phyloP scores from a whole-genome alignment of 345 rosid genomes.

The Populus deltoides region DNA sequence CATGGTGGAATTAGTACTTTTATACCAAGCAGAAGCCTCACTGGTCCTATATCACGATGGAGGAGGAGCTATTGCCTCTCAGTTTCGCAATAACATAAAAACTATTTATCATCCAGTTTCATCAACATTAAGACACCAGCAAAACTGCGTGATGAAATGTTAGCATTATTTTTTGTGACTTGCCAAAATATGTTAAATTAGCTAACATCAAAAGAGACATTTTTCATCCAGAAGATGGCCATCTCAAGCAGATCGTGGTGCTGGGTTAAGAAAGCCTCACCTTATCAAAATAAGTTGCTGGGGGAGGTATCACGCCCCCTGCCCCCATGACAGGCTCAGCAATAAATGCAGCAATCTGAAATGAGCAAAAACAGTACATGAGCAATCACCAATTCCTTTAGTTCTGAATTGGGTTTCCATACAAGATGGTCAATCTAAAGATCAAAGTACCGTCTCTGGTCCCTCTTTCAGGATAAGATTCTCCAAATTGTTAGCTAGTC shows the following conservation, averaged over 20 bases:
- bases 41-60: neutral
- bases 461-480: conserved; percentile 90
- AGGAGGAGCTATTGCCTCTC: neutral
- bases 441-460: conserved; percentile 72
- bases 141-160: neutral
- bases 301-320: conserved; percentile 96
- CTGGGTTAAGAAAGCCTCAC: conserved; percentile 29
- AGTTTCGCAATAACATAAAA: neutral
- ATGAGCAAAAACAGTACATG: conserved; percentile 16
- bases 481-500: conserved; percentile 85
- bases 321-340: conserved; percentile 99
- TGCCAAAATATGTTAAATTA: neutral
- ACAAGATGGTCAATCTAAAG: conserved; percentile 2
- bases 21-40: neutral
- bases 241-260: neutral
- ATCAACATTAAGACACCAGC: neutral
- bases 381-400: conserved; percentile 4
- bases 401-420: conserved; percentile 3
- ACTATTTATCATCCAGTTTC: neutral
- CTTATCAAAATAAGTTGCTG: conserved; percentile 93
- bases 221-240: neutral
- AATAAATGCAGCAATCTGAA: conserved; percentile 91
- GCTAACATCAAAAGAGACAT: neutral
- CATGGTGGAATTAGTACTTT: neutral
- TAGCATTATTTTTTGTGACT: neutral